These are phyloP conservation scores for Cryoendolithus antarcticus DNA, from an alignment of 2,329 filamentous ascomycete species.

Conservation along the genomic window DNA sequence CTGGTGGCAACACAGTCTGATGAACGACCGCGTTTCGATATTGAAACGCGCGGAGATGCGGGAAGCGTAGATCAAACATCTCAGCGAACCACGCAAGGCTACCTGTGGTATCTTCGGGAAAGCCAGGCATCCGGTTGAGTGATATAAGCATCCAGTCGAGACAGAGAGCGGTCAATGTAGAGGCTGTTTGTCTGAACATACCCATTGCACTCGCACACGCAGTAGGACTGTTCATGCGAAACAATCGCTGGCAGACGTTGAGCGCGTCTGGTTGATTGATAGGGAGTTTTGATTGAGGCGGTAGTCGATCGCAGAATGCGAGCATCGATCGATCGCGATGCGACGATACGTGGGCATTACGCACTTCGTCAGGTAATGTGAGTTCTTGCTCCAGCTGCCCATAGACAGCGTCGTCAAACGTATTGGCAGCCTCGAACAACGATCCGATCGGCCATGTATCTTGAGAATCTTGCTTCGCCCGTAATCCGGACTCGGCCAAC, in stretches of 20 bases:
- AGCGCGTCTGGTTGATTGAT: background rate
- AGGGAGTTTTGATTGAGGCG: background rate
- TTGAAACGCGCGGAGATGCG: slow-evolving; percentile 33
- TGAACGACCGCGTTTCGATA: slow-evolving; percentile 31
- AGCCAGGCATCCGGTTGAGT: background rate
- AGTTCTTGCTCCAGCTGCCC: slow-evolving; percentile 3
- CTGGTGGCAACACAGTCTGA: slow-evolving; percentile 24
- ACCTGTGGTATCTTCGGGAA: no score
- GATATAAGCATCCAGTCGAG: slow-evolving; percentile 24
- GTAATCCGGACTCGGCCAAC: background rate
- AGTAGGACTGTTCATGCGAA: slow-evolving; percentile 1
- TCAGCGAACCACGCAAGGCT: slow-evolving; percentile 13
- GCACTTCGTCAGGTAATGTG: slow-evolving; percentile 5
- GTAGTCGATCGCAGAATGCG: slow-evolving; percentile 10
- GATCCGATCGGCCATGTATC: background rate
- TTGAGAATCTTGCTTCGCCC: background rate
- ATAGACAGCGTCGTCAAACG: slow-evolving; percentile 14
- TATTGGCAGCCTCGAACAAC: slow-evolving; percentile 5
- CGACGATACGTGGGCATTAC: slow-evolving; percentile 1
- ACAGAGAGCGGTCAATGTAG: slow-evolving; percentile 22
- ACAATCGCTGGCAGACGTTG: slow-evolving; percentile 2
- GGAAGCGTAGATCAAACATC: slow-evolving; percentile 28
- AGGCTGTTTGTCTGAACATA: slow-evolving; percentile 1
- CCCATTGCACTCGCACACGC: background rate
- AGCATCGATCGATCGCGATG: slow-evolving; percentile 6